Evolutionary conservation across 1,139 yeast species (phyloP).

Genomic region (Taphrina pruni): DNA sequence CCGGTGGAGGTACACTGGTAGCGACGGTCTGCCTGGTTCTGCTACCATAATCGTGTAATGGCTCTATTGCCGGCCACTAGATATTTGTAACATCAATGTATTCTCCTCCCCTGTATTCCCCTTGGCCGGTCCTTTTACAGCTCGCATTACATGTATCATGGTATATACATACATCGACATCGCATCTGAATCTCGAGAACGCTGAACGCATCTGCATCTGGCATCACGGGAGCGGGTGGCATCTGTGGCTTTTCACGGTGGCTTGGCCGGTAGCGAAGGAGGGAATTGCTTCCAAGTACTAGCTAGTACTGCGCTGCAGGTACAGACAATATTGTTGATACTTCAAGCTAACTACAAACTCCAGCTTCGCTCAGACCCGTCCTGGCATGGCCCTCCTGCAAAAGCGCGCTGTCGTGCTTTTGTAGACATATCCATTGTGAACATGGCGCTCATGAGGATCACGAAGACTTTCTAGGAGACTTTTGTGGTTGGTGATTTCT

Average conservation of each 20-base stretch:
- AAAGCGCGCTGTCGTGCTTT: too few species aligned
- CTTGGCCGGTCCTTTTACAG: too few species aligned
- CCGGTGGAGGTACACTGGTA: slow-evolving; percentile 18
- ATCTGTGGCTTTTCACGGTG: not conserved
- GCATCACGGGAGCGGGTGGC: not conserved
- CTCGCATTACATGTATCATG: not conserved
- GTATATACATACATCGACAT: not conserved
- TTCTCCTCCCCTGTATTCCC: too few species aligned
- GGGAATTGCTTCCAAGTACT: too few species aligned
- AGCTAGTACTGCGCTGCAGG: too few species aligned
- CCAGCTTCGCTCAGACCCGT: too few species aligned
- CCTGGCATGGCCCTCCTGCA: too few species aligned
- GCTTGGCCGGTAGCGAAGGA: not conserved
- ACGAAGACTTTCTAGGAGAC: not conserved
- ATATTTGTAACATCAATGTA: too few species aligned
- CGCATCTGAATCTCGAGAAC: not conserved
- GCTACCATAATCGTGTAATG: not conserved
- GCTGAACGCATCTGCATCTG: not conserved
- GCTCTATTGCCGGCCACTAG: too few species aligned
- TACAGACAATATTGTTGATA: too few species aligned
- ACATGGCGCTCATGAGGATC: not conserved
- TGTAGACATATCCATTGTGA: not conserved
- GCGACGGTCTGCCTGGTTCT: slow-evolving; percentile 5
- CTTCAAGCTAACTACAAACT: too few species aligned
- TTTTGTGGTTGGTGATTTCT: not conserved